Evolutionary conservation across 441 rosid genomes (phyloP).

Genomic region (Pelargonium citronellum): DNA sequence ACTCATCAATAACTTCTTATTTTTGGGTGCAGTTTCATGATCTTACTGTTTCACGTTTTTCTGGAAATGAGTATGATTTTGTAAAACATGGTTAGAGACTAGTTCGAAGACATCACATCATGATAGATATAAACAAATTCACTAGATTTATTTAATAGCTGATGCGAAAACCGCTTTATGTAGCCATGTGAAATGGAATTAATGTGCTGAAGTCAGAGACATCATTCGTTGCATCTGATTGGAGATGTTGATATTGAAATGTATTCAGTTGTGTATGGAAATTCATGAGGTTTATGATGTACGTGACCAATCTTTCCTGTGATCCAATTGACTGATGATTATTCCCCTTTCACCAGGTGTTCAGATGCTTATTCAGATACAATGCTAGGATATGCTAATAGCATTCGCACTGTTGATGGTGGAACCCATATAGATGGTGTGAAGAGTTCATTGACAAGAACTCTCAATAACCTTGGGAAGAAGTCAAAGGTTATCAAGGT

Average conservation of each 20-base stretch:
- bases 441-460: constrained; percentile 83
- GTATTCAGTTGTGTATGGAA: neutral
- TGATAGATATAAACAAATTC: neutral
- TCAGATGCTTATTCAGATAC: constrained; percentile 94
- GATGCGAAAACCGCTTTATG: neutral
- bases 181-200: neutral
- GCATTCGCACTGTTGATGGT: constrained; percentile 89
- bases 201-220: neutral
- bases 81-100: neutral
- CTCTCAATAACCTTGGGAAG: constrained; percentile 75
- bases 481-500: constrained; percentile 85
- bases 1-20: neutral
- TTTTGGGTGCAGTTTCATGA: neutral
- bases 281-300: neutral
- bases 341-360: constrained; percentile 54
- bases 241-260: neutral
- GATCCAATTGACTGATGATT: constrained; percentile 15
- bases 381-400: constrained; percentile 84
- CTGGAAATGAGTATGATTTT: neutral
- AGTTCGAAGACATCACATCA: neutral
- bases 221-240: neutral
- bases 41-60: neutral
- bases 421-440: constrained; percentile 93
- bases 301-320: neutral
- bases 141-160: constrained; percentile 2